phyloP scores from a whole-genome alignment of 768 basidiomycete genomes.

The Strobilomyces dryophilus region DNA sequence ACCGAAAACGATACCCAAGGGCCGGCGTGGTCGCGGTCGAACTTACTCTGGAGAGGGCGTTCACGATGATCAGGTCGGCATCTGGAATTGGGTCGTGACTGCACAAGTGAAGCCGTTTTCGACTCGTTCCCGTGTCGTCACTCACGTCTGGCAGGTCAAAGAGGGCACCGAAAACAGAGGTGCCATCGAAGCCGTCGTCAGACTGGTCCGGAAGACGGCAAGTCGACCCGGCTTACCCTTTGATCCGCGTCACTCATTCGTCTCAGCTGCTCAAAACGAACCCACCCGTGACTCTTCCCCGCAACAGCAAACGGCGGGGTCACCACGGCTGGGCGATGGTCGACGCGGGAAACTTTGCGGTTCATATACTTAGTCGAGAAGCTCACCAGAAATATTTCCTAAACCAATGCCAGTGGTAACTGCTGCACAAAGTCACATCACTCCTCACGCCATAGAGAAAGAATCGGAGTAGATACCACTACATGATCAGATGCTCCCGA shows the following conservation, averaged over 20 bases:
- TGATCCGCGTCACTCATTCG: constrained; percentile 8
- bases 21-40: constrained; percentile 59
- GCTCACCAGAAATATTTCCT: constrained; percentile 68
- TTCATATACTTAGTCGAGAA: constrained; percentile 67
- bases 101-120: constrained; percentile 51
- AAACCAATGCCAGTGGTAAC: constrained; percentile 28
- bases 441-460: too few species aligned
- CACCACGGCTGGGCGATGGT: constrained; percentile 82
- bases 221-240: constrained; percentile 25
- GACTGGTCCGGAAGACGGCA: constrained; percentile 67
- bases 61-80: constrained; percentile 45
- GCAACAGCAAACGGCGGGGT: constrained; percentile 56
- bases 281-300: constrained; percentile 58
- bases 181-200: constrained; percentile 69
- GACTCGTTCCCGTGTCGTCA: background rate
- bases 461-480: too few species aligned
- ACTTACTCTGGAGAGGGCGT: constrained; percentile 64
- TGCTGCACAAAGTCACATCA: background rate
- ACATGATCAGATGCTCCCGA: too few species aligned
- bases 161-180: constrained; percentile 81
- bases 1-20: constrained; percentile 54
- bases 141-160: constrained; percentile 49
- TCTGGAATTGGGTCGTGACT: constrained; percentile 77
- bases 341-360: constrained; percentile 75
- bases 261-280: constrained; percentile 51